Percentiles rank a stretch among this genome's conserved stretches.
Conservation (phyloP, 352 stramenopile species). For the Blastocystis sp. region DNA sequence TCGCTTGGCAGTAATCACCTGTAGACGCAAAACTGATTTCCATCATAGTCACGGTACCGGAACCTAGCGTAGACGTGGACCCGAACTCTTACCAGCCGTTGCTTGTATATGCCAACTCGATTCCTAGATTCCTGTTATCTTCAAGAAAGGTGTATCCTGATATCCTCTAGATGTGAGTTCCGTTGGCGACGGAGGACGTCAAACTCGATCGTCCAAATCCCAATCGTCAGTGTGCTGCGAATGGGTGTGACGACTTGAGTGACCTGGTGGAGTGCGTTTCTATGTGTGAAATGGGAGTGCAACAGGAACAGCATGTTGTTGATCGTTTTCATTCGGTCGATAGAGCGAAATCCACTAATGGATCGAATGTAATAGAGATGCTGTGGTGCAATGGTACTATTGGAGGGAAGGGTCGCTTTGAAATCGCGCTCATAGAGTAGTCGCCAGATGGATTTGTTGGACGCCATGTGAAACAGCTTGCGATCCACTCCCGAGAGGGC, state of each 20-base stretch:
- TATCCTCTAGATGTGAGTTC: background rate
- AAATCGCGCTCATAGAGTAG: background rate
- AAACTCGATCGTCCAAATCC: conserved; percentile 4
- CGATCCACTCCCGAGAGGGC: background rate
- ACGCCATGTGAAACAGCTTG: background rate
- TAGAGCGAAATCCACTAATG: background rate
- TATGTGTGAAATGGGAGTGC: background rate
- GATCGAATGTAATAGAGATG: conserved; percentile 20
- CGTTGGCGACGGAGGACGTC: background rate
- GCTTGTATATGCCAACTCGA: conserved; percentile 5
- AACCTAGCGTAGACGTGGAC: background rate
- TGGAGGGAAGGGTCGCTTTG: background rate
- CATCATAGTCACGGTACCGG: background rate
- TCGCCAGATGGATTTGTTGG: background rate
- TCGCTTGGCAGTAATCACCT: background rate
- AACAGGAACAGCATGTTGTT: background rate
- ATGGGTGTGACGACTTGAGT: background rate
- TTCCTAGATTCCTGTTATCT: background rate
- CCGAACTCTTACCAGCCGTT: background rate
- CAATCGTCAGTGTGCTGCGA: background rate
- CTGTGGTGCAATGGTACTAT: background rate
- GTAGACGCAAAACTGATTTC: background rate
- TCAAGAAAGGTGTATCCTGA: conserved; percentile 4
- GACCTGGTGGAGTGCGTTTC: background rate
- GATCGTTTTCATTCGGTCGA: background rate